Base-by-base conservation (phyloP, 2,329 filamentous ascomycete species). In the Ophiostoma ips region DNA sequence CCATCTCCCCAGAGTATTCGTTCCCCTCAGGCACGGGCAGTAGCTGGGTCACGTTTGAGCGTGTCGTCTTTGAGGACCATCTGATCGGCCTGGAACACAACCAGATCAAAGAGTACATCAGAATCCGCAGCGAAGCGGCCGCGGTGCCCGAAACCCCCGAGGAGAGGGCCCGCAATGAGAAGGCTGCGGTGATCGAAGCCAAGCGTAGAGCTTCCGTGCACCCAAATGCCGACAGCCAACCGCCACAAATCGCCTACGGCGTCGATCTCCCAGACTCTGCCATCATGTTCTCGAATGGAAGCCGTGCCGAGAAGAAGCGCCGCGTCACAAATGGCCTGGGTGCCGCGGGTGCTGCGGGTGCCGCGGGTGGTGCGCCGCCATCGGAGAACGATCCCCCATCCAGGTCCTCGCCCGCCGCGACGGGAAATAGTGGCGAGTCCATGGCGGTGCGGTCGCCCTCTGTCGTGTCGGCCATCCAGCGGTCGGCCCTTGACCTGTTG, bases 1-100 rank as follows among this genome's bases (percentile, higher is more conserved):
- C 65, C 2, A 65, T 80, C 28, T 64, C 69, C 6, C 60, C 66
- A 37, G 64, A 68, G 28, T 69, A 69, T 58, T 65, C 75, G 31
- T 58, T 77, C 4, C 77, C 76, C 1, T 71, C 74, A 2, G 77
- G 76, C 0, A 74, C 76, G 1, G 77, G 77, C 19, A 77, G 75
- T 49, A 79, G 76, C 59, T 81, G 77, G 77, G 76, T 81, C 21
- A 80, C 76, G 0, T 81, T 81, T 56, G 73, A 79, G 51, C 68
- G 74, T 18, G 69, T 81, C 30, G 70, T 78, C 19, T 81, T 81
- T 57, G 71, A 74, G 2, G 61, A 71, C 8, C 75, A 79, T 51
- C 70, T 82, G 0, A 64, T 75, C 13, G 70, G 70, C 2, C 63
- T 79, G 5, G 71, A 76, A 48, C 71, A 79, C 45, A 68, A 72